Base-by-base conservation (phyloP, 2,329 filamentous ascomycete genomes). In the Berkeleyomyces rouxiae region DNA sequence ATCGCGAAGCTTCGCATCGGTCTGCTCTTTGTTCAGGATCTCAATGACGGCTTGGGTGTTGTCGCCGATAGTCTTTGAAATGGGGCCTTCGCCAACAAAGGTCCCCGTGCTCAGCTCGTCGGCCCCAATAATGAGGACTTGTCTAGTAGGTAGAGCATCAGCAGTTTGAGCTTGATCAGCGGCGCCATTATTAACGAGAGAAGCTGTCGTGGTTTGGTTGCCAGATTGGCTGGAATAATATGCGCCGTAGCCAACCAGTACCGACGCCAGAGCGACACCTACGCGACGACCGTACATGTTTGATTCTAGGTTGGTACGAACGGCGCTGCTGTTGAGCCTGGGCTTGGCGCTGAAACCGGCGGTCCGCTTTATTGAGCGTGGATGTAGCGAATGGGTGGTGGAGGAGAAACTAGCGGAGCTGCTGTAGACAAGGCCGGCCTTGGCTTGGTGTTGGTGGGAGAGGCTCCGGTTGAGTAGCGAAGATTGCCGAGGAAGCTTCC, bases 1-100 rank as follows among this genome's bases (percentile, higher is more conserved):
- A 71, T 87, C 85, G 68, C 93, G 82, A 69, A 99, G 76, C 76
- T 92, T 95, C 70, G 89, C 82, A 11, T 90, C 95, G 33, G 90
- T 90, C 78, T 99, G 91, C 64, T 96, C 92, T 0, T 92, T 88
- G 9, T 88, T 95, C 74, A 99, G 78, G 92, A 99, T 99, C 77
- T 96, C 92, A 65, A 99, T 78, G 42, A 96, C 86, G 70, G 87
- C 89, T 67, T 86, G 83, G 39, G 90, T 90, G 72, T 87, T 87
- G 71, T 90, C 87, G 74, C 91, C 87, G 3, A 87, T 90, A 69
- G 88, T 82, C 76, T 99, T 99, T 55, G 87, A 88, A 65, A 99
- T 83, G 23, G 92, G 90, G 5, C 85, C 87, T 69, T 95, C 88
- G 64, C 88, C 89, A 16, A 90, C 84, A 66, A 96, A 85, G 7